These are phyloP conservation scores for Trypanosoma theileri DNA, from an alignment of 208 protist genomes.

Conservation along the genomic window DNA sequence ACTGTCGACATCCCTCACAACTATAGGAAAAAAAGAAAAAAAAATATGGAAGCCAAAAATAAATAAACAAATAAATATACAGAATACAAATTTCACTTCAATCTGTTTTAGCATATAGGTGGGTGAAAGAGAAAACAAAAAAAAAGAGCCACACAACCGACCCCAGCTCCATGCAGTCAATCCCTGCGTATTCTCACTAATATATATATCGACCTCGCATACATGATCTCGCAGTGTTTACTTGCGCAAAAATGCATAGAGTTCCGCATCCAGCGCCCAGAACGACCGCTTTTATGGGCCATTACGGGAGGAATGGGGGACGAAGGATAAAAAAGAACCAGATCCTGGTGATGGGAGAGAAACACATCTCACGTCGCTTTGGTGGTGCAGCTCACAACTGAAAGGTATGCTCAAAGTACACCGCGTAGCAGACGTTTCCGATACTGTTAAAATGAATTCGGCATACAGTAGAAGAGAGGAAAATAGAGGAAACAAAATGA, in stretches of 20 bases:
- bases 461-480: background rate
- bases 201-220: no score
- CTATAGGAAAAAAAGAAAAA: background rate
- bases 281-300: conserved; percentile 13
- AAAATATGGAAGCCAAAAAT: conserved; percentile 22
- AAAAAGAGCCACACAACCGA: no score
- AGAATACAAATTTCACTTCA: background rate
- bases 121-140: no score
- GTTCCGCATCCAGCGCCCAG: conserved; percentile 12
- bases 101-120: no score
- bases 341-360: background rate
- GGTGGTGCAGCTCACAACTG: conserved; percentile 26
- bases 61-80: conserved; percentile 15
- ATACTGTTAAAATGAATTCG: background rate
- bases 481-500: background rate
- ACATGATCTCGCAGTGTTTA: conserved; percentile 15
- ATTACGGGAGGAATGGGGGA: conserved; percentile 29
- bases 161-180: no score
- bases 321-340: background rate
- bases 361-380: conserved; percentile 31
- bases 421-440: conserved; percentile 32
- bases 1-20: conserved; percentile 29
- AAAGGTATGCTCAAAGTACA: conserved; percentile 4
- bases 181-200: no score
- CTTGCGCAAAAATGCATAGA: conserved; percentile 13